Evolutionary conservation across 805 yeast species (phyloP), one percentile per base, ranked within the genome.

Genomic region (Candida sanyiensis): DNA sequence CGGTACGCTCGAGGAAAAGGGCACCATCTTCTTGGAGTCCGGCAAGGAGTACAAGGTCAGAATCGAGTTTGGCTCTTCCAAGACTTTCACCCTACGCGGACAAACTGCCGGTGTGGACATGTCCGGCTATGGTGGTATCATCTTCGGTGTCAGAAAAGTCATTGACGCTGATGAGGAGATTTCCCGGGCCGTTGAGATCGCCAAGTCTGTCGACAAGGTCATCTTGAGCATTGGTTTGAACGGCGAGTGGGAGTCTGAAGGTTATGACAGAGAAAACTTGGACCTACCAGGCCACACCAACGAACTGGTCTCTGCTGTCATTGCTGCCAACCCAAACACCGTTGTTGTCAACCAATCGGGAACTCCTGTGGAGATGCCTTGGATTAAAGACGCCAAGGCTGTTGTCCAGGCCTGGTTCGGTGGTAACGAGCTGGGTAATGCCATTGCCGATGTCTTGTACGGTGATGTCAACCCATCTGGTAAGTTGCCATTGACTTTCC

Each of bases 361-460:
- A 34, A 70, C 80, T 15, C 83, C 83, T 0, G 79, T 77, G 7
- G 67, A 72, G 27, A 56, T 77, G 62, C 80, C 80, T 19, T 75
- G 80, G 78, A 42, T 59, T 7, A 44, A 48, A 7, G 51, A 65
- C 26, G 72, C 64, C 17, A 62, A 63, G 28, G 69, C 69, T 3
- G 38, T 74, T 13, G 56, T 75, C 6, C 77, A 74, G 34, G 75
- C 76, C 9, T 73, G 77, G 69, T 75, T 67, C 50, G 75, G 75
- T 46, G 83, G 83, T 40, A 66, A 66, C 43, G 82, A 77, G 48
- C 53, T 64, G 29, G 82, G 83, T 42, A 75, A 72, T 47, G 71
- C 75, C 12, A 63, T 77, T 52, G 81, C 80, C 4, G 81, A 77
- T 56, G 75, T 73, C 11, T 45, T 77, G 32, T 76, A 71, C 43